phyloP scores from a whole-genome alignment of 1,284 basidiomycete species.

The Tilletiopsis washingtonensis region DNA sequence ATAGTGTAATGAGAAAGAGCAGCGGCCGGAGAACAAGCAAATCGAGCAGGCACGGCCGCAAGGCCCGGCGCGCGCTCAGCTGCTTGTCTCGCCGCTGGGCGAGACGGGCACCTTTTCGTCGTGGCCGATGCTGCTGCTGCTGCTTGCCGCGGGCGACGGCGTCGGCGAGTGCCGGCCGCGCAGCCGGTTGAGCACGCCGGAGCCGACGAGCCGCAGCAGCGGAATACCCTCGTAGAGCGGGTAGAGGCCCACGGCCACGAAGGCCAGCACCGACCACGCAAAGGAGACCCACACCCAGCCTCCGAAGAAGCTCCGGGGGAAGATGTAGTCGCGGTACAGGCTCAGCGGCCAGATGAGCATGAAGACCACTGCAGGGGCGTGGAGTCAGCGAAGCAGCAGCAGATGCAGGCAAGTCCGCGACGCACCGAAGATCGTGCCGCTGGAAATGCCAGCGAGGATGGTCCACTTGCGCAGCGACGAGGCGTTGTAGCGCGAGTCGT shows the following conservation, averaged over 20 bases:
- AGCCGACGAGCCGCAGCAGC: slow-evolving; percentile 5
- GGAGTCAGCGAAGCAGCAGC: slow-evolving; percentile 10
- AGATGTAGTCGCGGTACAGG: slow-evolving; percentile 44
- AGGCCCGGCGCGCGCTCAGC: too few relatives aligned
- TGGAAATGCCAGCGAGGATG: slow-evolving; percentile 11
- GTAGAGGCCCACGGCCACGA: slow-evolving; percentile 31
- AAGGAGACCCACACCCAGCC: slow-evolving; percentile 41
- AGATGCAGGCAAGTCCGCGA: slow-evolving; percentile 18
- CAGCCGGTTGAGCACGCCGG: not conserved
- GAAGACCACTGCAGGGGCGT: slow-evolving; percentile 18
- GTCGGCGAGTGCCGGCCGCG: slow-evolving; percentile 67
- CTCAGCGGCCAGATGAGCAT: slow-evolving; percentile 44
- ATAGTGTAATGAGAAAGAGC: too few relatives aligned
- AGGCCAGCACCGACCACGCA: slow-evolving; percentile 37
- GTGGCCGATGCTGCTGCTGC: too few relatives aligned
- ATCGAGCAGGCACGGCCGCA: too few relatives aligned
- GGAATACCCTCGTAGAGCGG: slow-evolving; percentile 35
- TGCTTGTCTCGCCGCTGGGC: too few relatives aligned
- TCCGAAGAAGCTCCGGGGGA: slow-evolving; percentile 34
- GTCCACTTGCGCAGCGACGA: slow-evolving; percentile 6
- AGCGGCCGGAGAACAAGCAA: too few relatives aligned
- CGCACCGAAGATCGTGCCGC: slow-evolving; percentile 16
- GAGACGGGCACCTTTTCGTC: too few relatives aligned
- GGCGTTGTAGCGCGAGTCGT: not conserved
- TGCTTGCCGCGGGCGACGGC: too few relatives aligned